Percentiles rank a stretch among this genome's conserved stretches.
Conservation (phyloP, 495 filamentous ascomycete genomes). For the Sabuloglossum arenarium region DNA sequence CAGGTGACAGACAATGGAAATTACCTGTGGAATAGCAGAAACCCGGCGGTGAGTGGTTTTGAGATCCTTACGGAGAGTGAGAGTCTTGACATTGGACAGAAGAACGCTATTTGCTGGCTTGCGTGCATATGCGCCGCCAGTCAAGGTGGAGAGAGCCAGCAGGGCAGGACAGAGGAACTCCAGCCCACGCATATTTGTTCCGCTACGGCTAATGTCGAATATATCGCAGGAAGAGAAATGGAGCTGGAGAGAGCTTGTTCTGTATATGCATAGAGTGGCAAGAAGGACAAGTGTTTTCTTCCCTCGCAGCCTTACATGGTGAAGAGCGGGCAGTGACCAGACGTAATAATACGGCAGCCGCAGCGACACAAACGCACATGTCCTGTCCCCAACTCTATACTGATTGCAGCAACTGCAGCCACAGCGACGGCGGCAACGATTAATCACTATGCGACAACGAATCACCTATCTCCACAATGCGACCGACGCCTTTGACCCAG, state of each 20-base stretch:
- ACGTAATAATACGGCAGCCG: background rate
- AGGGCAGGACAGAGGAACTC: slow-evolving; percentile 5
- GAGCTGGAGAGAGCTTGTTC: no score
- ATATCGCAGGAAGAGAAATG: no score
- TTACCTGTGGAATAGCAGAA: slow-evolving; percentile 47
- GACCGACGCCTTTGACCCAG: slow-evolving; percentile 36
- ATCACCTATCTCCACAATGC: slow-evolving; percentile 56
- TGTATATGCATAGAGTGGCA: no score
- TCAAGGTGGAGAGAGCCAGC: slow-evolving; percentile 14
- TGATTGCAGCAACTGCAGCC: no score
- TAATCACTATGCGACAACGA: slow-evolving; percentile 52
- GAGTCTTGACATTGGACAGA: slow-evolving; percentile 51
- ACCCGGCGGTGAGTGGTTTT: slow-evolving; percentile 59
- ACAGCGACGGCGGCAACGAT: background rate
- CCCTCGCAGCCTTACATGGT: no score
- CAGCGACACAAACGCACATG: background rate
- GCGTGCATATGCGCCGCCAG: slow-evolving; percentile 9
- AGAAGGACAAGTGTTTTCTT: background rate
- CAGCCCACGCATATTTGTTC: background rate
- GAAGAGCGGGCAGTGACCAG: no score
- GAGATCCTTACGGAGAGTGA: slow-evolving; percentile 47
- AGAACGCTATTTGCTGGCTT: slow-evolving; percentile 41
- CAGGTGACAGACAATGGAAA: background rate
- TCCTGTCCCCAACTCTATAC: no score
- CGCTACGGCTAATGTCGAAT: no score